Base-by-base conservation (phyloP, 257 asterid species). In the Lantana camara region DNA sequence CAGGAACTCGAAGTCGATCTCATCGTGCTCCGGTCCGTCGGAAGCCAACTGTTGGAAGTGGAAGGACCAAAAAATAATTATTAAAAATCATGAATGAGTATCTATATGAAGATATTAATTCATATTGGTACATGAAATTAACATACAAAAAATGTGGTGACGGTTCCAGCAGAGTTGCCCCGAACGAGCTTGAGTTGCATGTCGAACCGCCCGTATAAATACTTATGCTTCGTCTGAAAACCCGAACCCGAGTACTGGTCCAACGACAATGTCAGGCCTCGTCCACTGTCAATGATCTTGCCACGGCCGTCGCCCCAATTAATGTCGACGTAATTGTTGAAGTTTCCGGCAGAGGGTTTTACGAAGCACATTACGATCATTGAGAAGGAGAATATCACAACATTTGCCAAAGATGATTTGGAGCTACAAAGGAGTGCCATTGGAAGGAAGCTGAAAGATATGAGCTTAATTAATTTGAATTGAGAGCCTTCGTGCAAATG, bases 131-230 rank as follows among this genome's bases (percentile, higher is more conserved):
- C 4, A 27, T 27, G 32, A 27, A 13, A 2, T 27, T 11, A 11
- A 34, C 86, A 30, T 48, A 77, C 86, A 63, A 72, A 81, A 17
- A 75, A 78, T 8, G 87, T 78, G 11, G 87, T 81, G 55, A 81
- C 84, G 0, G 82, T 77, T 45, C 82, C 82, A 38, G 76, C 82
- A 5, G 82, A 77, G 44, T 77, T 56, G 20, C 73, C 79, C 8
- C 76, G 76, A 19, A 77, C 42, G 14, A 77, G 79, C 22, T 69
- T 73, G 59, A 77, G 69, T 17, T 70, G 75, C 75, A 67, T 63
- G 14, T 78, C 80, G 38, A 78, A 74, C n/a, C 75, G 58, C 0
- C 80, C 83, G 35, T 55, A 74, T 1, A 78, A 3, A 17, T 40
- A 78, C 38, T 70, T 71, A 20, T 77, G 71, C 71, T 68, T 80